Base-by-base conservation (phyloP, 2,329 filamentous ascomycete species). In the Aspergillus sp. region DNA sequence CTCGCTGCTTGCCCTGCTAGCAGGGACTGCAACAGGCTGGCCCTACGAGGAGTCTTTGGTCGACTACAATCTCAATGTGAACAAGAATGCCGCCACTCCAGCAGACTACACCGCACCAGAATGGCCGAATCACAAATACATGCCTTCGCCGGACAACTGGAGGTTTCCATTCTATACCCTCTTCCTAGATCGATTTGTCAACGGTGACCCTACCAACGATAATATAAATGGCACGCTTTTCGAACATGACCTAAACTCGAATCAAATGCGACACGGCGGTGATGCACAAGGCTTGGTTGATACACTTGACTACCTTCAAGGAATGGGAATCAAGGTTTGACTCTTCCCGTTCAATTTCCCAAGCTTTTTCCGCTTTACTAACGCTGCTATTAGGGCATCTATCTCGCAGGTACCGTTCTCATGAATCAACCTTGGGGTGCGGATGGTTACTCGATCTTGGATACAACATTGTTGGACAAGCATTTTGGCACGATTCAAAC, bases 111-210 rank as follows among this genome's bases (percentile, higher is more conserved):
- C 77, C 70, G 60, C 64, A n/a, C 83, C 86, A 62, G 75, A 81
- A 76, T 83, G 85, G 83, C 76, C 75, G n/a, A 76, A 81, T 63
- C 84, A 86, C 52, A 71, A 64, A 25, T 89, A 85, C 66, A 71
- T 76, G 19, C 75, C 79, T 0, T 89, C 86, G 22, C 87, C 87
- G 1, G 71, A 77, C 0, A 89, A 86, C 66, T 90, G 87, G 87
- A 81, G 87, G 28, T 83, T 89, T 63, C 87, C 87, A 0, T 85
- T 89, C 69, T 90, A 90, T 71, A 87, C 85, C 8, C 76, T 89
- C 50, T 88, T 88, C 69, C 74, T 88, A 11, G 87, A 89, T 71
- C 79, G 85, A 62, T 89, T 85, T 68, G 85, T 87, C 47, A 89
- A 89, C 67, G 87, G 87, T 22, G 84, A 89, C 67, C 87, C 87